Percentiles rank a stretch among this genome's conserved stretches.
phyloP scores from a whole-genome alignment of 495 filamentous ascomycete genomes.

The Parathielavia appendiculata region DNA sequence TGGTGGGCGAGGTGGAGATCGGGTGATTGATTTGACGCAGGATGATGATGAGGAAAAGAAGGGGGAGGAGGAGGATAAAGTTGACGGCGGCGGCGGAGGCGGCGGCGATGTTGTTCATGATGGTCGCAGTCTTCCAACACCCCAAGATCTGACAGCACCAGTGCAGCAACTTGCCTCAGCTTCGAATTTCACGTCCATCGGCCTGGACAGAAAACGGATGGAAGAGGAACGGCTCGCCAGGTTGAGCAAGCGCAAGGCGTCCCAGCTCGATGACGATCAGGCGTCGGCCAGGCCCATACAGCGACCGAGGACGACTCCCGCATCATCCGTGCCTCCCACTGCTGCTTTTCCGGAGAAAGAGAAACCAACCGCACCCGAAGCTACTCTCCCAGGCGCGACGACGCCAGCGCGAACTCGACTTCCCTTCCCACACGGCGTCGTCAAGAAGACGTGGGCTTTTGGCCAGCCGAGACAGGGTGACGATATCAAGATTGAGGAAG shows the following conservation, averaged over 20 bases:
- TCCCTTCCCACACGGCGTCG: constrained; percentile 63
- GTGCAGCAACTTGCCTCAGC: background rate
- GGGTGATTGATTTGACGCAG: constrained; percentile 19
- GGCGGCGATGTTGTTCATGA: background rate
- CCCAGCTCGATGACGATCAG: constrained; percentile 19
- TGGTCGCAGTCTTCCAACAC: background rate
- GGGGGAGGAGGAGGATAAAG: background rate
- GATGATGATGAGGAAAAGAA: constrained; percentile 23
- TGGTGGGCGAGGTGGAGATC: background rate
- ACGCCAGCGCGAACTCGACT: constrained; percentile 23
- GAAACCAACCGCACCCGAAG: background rate
- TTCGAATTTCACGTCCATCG: constrained; percentile 23
- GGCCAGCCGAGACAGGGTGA: constrained; percentile 52
- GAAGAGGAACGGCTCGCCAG: constrained; percentile 78
- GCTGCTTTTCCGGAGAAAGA: background rate
- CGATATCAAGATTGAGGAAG: constrained; percentile 88
- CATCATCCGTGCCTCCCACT: background rate
- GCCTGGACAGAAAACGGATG: constrained; percentile 74
- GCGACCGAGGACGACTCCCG: constrained; percentile 22
- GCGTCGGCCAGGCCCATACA: constrained; percentile 22
- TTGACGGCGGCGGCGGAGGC: background rate
- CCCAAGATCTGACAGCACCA: background rate
- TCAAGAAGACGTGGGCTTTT: constrained; percentile 77
- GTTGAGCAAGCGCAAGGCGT: constrained; percentile 54
- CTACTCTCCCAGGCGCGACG: background rate